Percentiles rank a stretch among this genome's conserved stretches.
phyloP scores from a whole-genome alignment of 2,329 filamentous ascomycete species.

The Penicillium olsonii region DNA sequence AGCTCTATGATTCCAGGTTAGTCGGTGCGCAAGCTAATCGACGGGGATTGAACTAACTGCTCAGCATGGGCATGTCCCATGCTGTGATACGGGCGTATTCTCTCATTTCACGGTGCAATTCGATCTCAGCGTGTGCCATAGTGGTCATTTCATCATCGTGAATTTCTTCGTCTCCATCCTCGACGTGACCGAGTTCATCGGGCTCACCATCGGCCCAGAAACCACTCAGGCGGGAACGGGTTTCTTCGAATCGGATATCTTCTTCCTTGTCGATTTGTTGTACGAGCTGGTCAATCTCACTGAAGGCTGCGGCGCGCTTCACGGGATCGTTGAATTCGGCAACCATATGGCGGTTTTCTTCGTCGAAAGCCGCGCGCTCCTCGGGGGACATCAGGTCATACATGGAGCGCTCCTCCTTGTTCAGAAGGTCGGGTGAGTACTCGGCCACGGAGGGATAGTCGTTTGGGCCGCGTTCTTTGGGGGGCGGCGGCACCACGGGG shows the following conservation, averaged over 20 bases:
- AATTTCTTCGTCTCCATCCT: constrained; percentile 57
- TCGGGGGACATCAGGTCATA: constrained; percentile 42
- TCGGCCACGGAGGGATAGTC: constrained; percentile 34
- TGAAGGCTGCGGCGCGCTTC: constrained; percentile 30
- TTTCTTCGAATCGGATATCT: constrained; percentile 32
- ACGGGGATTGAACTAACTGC: constrained; percentile 60
- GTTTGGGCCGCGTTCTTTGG: constrained; percentile 30
- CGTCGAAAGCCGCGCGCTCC: constrained; percentile 38
- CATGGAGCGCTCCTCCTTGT: constrained; percentile 37
- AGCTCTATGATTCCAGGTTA: constrained; percentile 59
- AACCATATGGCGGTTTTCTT: constrained; percentile 37
- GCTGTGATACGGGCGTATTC: constrained; percentile 84
- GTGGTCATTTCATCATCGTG: constrained; percentile 82
- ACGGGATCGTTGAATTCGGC: constrained; percentile 40
- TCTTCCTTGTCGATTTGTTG: constrained; percentile 34
- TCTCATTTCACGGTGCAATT: constrained; percentile 83
- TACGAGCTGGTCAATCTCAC: constrained; percentile 35
- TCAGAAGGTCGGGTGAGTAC: constrained; percentile 39
- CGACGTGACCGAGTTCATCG: constrained; percentile 46
- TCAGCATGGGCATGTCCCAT: constrained; percentile 93
- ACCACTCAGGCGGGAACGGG: constrained; percentile 28
- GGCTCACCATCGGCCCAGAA: constrained; percentile 49
- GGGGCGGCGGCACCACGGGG: constrained; percentile 31
- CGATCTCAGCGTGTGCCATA: constrained; percentile 81
- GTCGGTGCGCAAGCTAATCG: not conserved